A percentile compares a stretch with the other conserved stretches of the same genome.
phyloP scores from a whole-genome alignment of 768 basidiomycete genomes.

The Termitomyces sp. region DNA sequence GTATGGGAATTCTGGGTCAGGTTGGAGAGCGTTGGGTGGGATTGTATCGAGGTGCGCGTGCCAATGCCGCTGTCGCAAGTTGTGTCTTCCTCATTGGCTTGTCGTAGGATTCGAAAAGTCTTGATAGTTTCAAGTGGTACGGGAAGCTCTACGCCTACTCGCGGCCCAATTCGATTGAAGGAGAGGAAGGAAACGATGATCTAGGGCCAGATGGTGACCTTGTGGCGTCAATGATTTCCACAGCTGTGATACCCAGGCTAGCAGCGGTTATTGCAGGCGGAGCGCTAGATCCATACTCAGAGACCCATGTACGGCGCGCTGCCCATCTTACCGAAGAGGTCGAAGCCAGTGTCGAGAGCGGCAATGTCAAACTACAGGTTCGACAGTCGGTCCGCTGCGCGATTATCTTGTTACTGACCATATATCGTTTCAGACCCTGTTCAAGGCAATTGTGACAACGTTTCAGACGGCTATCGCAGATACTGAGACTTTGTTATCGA shows the following conservation, averaged over 20 bases:
- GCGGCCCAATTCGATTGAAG: constrained; percentile 31
- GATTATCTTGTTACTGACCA: background rate
- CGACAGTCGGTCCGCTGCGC: background rate
- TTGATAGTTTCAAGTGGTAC: constrained; percentile 88
- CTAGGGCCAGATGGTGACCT: constrained; percentile 83
- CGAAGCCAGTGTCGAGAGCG: constrained; percentile 64
- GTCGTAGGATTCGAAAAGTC: constrained; percentile 21
- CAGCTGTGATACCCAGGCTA: constrained; percentile 70
- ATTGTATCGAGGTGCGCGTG: constrained; percentile 66
- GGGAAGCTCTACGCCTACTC: constrained; percentile 74
- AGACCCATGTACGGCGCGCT: constrained; percentile 48
- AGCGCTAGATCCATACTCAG: constrained; percentile 78
- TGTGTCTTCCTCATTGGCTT: background rate
- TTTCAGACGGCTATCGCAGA: constrained; percentile 56
- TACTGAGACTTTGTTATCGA: constrained; percentile 41
- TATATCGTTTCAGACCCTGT: constrained; percentile 36
- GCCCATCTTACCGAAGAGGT: constrained; percentile 78
- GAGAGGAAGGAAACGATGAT: constrained; percentile 45
- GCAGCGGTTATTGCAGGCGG: constrained; percentile 74
- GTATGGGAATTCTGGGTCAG: constrained; percentile 97
- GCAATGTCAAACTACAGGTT: constrained; percentile 62
- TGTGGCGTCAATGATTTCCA: constrained; percentile 83
- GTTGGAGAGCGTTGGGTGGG: constrained; percentile 83
- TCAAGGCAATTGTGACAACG: constrained; percentile 43
- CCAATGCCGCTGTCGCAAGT: background rate